A percentile compares a stretch with the other conserved stretches of the same genome.
These are phyloP conservation scores for Colletotrichum sp. DNA, from an alignment of 2,329 filamentous ascomycete genomes.

Conservation along the genomic window DNA sequence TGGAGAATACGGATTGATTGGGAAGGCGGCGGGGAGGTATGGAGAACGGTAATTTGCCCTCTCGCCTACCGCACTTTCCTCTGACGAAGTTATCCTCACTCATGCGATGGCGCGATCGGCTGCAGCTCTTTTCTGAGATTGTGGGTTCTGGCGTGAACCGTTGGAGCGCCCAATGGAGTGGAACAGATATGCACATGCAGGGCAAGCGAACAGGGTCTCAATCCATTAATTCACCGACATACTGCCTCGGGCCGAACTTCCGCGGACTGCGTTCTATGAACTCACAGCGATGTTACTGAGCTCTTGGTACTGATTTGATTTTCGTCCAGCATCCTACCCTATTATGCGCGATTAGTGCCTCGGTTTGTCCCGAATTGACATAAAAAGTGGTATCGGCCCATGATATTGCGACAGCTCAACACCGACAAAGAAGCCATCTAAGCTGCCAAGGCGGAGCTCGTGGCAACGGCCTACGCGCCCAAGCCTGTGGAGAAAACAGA, in stretches of 20 bases:
- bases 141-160: neutral
- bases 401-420: conserved; percentile 5
- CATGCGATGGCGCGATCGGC: neutral
- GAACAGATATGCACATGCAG: neutral
- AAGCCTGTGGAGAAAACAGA: neutral
- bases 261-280: neutral
- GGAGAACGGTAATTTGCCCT: neutral
- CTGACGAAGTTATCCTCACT: neutral
- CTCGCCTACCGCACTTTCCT: neutral
- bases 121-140: neutral
- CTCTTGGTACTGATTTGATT: neutral
- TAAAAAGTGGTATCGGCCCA: conserved; percentile 7
- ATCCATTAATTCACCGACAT: neutral
- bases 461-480: neutral
- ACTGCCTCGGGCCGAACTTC: neutral
- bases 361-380: conserved; percentile 10
- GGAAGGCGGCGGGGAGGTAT: neutral
- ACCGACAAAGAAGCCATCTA: neutral
- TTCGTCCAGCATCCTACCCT: neutral
- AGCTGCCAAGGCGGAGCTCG: neutral
- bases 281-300: neutral
- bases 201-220: neutral
- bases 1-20: neutral
- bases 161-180: neutral
- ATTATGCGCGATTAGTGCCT: neutral